Conservation (phyloP, 2,329 filamentous ascomycete species). For the Scolecobasidium constrictum region DNA sequence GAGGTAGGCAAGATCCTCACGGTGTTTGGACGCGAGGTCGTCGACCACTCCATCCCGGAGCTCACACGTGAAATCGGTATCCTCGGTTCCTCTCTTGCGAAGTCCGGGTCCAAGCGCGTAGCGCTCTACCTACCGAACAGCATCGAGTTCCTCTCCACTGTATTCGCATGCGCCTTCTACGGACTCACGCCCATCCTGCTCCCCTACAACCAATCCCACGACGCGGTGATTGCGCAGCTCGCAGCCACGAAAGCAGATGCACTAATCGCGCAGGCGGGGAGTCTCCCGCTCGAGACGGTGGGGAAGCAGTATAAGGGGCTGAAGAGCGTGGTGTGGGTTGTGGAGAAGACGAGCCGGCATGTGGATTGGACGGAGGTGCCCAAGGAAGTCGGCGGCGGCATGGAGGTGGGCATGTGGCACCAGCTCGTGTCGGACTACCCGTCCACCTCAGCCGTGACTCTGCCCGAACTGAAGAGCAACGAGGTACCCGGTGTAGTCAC, state of each 20-base stretch:
- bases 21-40: constrained; percentile 62
- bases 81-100: constrained; percentile 65
- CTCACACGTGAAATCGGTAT: constrained; percentile 79
- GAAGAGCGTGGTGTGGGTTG: constrained; percentile 77
- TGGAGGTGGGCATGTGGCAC: constrained; percentile 87
- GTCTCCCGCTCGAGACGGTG: constrained; percentile 69
- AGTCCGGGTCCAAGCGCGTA: constrained; percentile 59
- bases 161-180: constrained; percentile 89
- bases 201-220: constrained; percentile 66
- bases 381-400: constrained; percentile 58
- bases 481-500: constrained; percentile 45
- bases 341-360: constrained; percentile 79
- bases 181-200: constrained; percentile 74
- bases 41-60: constrained; percentile 60
- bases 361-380: constrained; percentile 93
- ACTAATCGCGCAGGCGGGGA: constrained; percentile 73
- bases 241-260: constrained; percentile 65
- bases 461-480: constrained; percentile 50
- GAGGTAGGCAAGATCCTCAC: constrained; percentile 62
- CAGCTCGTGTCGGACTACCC: constrained; percentile 68
- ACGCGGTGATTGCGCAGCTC: constrained; percentile 61
- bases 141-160: constrained; percentile 67
- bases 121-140: constrained; percentile 92
- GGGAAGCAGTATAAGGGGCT: constrained; percentile 59
- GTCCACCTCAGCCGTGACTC: constrained; percentile 35